These are phyloP conservation scores for Ceratobasidium sp. DNA, from an alignment of 1,284 basidiomycete species.

Conservation along the genomic window DNA sequence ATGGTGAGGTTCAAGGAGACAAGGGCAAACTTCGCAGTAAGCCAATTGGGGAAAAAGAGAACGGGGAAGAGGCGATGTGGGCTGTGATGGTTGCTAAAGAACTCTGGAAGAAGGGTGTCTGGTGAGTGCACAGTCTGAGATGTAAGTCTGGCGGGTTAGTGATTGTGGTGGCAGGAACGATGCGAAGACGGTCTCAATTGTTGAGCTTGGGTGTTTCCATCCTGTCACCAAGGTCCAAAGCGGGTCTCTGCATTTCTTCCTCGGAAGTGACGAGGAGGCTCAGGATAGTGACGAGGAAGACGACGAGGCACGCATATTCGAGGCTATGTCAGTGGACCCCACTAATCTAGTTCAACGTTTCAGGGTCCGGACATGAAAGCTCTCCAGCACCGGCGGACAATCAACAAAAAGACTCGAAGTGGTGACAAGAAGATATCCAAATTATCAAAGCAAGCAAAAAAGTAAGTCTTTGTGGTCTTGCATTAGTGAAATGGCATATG, in stretches of 20 bases:
- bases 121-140: constrained; percentile 58
- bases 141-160: neutral
- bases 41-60: constrained; percentile 55
- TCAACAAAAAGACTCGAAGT: constrained; percentile 88
- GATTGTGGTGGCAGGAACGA: constrained; percentile 68
- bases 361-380: constrained; percentile 71
- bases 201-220: constrained; percentile 92
- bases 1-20: constrained; percentile 77
- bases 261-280: constrained; percentile 78
- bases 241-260: constrained; percentile 96
- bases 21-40: constrained; percentile 71
- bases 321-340: too few relatives aligned
- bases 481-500: neutral
- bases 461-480: constrained; percentile 51
- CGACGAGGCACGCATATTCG: constrained; percentile 61
- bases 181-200: constrained; percentile 91
- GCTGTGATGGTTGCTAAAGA: constrained; percentile 94
- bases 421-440: constrained; percentile 80
- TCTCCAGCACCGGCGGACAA: constrained; percentile 80
- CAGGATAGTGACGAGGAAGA: constrained; percentile 71
- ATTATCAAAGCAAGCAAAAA: constrained; percentile 73
- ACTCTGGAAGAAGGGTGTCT: constrained; percentile 92
- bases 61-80: constrained; percentile 94
- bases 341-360: constrained; percentile 19
- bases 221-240: constrained; percentile 94